Base-by-base conservation (phyloP, 1,284 basidiomycete species). In the Ustilago hordei region DNA sequence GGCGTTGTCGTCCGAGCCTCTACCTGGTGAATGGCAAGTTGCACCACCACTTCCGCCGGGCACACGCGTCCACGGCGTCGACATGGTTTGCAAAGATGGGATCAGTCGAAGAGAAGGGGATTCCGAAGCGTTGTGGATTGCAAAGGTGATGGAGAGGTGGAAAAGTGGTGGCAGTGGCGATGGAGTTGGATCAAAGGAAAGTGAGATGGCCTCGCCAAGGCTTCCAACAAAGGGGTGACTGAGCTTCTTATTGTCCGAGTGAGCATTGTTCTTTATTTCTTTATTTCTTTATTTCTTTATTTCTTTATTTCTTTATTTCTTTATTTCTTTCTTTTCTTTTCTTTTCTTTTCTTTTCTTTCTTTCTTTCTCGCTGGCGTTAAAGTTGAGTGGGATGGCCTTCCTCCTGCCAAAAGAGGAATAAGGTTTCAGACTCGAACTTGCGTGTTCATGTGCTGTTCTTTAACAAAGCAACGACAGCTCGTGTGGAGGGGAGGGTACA, bases 51-150 rank as follows among this genome's bases (percentile, higher is more conserved):
- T 52, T 19, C 68, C 68, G 55, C 56, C 68, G 36, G 73, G 73
- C 64, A 70, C 72, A 48, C 73, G 68, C 7, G 64, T 58, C 73
- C 73, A 75, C 53, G 73, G 61, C 50, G 64, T 64, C 56, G 73
- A 75, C 73, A 75, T 75, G 64, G 28, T 70, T 45, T 39, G 19
- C 28, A 31, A 12, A 17, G 31, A 45, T 11, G 32, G 17, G 12
- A 28, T 45, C 28, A 41, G 13, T 13, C 34, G 13, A 8, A 45
- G n/a, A 32, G n/a, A 17, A 19, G 55, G 41, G 36, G n/a, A 36
- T n/a, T 12, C 5, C 9, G n/a, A 36, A n/a, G 48, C 31, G 48
- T 50, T 13, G 48, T 32, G 11, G 11, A 9, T 52, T 2, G 31
- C 17, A 28, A 28, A 28, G 28, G 3, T 31, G 50, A 19, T 32